Conservation (phyloP, 352 stramenopile genomes). For the Phytopythium ostracodes region DNA sequence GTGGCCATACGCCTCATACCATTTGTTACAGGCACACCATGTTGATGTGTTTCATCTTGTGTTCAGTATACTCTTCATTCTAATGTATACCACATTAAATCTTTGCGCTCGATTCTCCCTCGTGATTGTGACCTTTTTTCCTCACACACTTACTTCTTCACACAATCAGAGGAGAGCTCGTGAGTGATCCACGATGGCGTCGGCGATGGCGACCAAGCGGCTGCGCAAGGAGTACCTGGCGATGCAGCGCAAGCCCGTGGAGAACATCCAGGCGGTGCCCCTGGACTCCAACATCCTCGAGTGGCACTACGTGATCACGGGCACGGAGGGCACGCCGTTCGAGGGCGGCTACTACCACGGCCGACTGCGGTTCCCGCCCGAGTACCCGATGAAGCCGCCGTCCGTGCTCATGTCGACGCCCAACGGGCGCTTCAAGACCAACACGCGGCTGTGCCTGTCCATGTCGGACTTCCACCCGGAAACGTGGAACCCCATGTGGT, state of each 20-base stretch:
- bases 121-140: neutral
- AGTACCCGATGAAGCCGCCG: slow-evolving; percentile 96
- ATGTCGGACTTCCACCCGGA: slow-evolving; percentile 97
- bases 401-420: slow-evolving; percentile 94
- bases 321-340: slow-evolving; percentile 68
- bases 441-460: slow-evolving; percentile 91
- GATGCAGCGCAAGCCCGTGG: slow-evolving; percentile 87
- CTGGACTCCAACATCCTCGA: slow-evolving; percentile 94
- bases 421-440: slow-evolving; percentile 94
- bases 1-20: neutral
- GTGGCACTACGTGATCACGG: slow-evolving; percentile 94
- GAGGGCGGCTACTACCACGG: slow-evolving; percentile 91
- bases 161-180: neutral
- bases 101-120: neutral
- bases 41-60: slow-evolving; percentile 2
- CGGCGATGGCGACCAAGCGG: slow-evolving; percentile 83
- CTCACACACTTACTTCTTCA: neutral
- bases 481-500: slow-evolving; percentile 97
- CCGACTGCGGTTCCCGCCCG: slow-evolving; percentile 90
- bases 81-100: slow-evolving; percentile 1
- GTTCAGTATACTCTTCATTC: neutral
- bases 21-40: neutral
- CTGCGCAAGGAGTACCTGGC: slow-evolving; percentile 92
- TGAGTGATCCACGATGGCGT: slow-evolving; percentile 40
- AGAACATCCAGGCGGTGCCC: slow-evolving; percentile 88